Conservation (phyloP, 2,329 filamentous ascomycete species). For the Arthrobotrys iridis region DNA sequence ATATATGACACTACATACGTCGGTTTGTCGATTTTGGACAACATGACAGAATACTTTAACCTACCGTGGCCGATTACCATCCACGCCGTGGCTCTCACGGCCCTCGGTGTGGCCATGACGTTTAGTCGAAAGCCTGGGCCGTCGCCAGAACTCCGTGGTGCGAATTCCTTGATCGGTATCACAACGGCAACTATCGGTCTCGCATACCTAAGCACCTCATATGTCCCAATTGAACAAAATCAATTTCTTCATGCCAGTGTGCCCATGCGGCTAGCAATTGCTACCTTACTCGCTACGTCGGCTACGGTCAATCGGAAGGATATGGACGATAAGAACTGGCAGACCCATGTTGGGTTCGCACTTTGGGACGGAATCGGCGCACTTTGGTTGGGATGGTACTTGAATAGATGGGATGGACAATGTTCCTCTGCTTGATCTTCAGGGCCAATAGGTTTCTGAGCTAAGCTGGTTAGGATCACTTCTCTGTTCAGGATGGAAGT, state of each 20-base stretch:
- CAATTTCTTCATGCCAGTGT: constrained; percentile 54
- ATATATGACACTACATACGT: too few species aligned
- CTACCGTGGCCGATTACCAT: constrained; percentile 45
- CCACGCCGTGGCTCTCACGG: constrained; percentile 29
- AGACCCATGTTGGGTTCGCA: constrained; percentile 36
- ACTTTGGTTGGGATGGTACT: constrained; percentile 43
- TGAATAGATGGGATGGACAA: constrained; percentile 29
- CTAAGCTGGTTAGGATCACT: too few species aligned
- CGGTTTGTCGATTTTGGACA: background rate
- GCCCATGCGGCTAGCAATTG: constrained; percentile 25
- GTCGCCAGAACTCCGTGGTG: constrained; percentile 26
- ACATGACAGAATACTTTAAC: constrained; percentile 41
- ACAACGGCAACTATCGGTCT: constrained; percentile 54
- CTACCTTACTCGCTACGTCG: constrained; percentile 17
- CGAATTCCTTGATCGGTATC: constrained; percentile 54
- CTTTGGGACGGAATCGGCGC: constrained; percentile 43
- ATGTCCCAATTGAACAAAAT: constrained; percentile 56
- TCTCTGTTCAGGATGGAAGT: too few species aligned
- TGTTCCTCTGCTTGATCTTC: constrained; percentile 4
- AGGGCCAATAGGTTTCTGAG: too few species aligned
- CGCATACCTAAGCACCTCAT: constrained; percentile 54
- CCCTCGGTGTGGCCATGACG: constrained; percentile 34
- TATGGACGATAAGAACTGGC: constrained; percentile 42
- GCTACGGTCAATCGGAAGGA: constrained; percentile 18
- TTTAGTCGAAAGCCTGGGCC: constrained; percentile 19